Base-by-base conservation (phyloP, 2,329 filamentous ascomycete species). In the Tolypocladium tropicale region DNA sequence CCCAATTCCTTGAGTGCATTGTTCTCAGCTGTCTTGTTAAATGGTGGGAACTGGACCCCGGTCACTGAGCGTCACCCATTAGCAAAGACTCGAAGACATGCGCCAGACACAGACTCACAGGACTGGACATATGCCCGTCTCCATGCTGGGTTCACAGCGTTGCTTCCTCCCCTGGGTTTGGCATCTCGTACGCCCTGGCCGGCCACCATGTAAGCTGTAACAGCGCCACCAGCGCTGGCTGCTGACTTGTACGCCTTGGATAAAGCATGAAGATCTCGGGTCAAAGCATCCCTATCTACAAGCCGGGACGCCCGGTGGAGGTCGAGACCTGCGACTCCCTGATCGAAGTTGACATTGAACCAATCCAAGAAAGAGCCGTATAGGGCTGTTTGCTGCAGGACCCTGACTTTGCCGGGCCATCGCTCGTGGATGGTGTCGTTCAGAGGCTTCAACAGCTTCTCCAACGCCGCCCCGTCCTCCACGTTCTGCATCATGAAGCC, bases 131-230 rank as follows among this genome's bases (percentile, higher is more conserved):
- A 71, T 0, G 76, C 69, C 14, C 61, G 73, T 18, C 80, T 70
- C 78, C 79, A 84, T 0, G 77, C 76, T 0, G 79, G 78, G 39
- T 76, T 74, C 2, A 79, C 72, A 0, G 78, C 68, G 33, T 77
- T 76, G 46, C 73, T 66, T 0, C 76, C 76, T 0, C 41, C 41
- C 25, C 77, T 64, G 0, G 76, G 74, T 34, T 66, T 64, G 2
- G 75, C 77, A 46, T 78, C 62, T 0, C 68, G 65, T 1, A 78
- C 71, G 0, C 74, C 78, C 36, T 73, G 72, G 0, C 78, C 77
- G 2, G 70, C 67, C 0, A 81, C 73, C 3, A 78, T 59, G 55
- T 69, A 74, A 0, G 68, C 68, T 1, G 69, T 65, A n/a, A 73
- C 61, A 0, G 57, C 54, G 0, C 67, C 68, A 0, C 41, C 56